Percentiles rank a stretch among this genome's conserved stretches.
These are phyloP conservation scores for Coemansia sp. DNA, from an alignment of 192 early-diverging fungal genomes.

Conservation along the genomic window DNA sequence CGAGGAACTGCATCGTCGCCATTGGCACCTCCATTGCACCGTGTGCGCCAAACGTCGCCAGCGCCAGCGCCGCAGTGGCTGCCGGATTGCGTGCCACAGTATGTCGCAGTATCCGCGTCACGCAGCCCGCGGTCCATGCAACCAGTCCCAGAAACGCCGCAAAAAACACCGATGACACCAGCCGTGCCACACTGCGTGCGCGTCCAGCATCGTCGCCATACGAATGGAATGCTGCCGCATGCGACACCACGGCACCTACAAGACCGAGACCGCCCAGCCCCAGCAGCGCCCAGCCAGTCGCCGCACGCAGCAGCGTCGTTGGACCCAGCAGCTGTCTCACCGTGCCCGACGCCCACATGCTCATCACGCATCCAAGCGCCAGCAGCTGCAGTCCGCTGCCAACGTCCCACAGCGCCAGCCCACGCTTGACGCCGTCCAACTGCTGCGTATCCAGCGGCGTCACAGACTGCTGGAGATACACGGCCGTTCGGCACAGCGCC, in stretches of 20 bases:
- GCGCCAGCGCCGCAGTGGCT: constrained; percentile 29
- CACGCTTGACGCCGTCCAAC: constrained; percentile 25
- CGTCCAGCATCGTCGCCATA: constrained; percentile 13
- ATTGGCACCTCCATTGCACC: constrained; percentile 20
- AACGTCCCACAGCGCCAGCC: constrained; percentile 47
- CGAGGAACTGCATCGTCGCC: constrained; percentile 25
- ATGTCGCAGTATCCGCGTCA: constrained; percentile 19
- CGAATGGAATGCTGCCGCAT: constrained; percentile 24
- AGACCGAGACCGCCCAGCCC: constrained; percentile 22
- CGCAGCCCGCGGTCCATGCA: constrained; percentile 17
- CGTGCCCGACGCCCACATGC: constrained; percentile 26
- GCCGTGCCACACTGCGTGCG: constrained; percentile 41
- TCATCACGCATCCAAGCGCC: constrained; percentile 37
- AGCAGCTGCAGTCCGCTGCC: constrained; percentile 32
- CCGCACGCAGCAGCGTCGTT: constrained; percentile 17
- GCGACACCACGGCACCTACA: constrained; percentile 17
- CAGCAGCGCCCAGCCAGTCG: constrained; percentile 19
- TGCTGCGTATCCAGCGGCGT: constrained; percentile 33
- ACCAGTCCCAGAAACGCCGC: constrained; percentile 18
- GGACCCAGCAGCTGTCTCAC: constrained; percentile 31
- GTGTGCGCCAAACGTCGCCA: constrained; percentile 14
- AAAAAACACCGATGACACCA: constrained; percentile 22
- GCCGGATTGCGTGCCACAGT: constrained; percentile 22
- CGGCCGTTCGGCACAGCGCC: constrained; percentile 29
- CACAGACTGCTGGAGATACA: constrained; percentile 30